Percentiles rank a stretch among this genome's conserved stretches.
These are phyloP conservation scores for Fusarium sp. DNA, from an alignment of 2,329 filamentous ascomycete species.

Conservation along the genomic window DNA sequence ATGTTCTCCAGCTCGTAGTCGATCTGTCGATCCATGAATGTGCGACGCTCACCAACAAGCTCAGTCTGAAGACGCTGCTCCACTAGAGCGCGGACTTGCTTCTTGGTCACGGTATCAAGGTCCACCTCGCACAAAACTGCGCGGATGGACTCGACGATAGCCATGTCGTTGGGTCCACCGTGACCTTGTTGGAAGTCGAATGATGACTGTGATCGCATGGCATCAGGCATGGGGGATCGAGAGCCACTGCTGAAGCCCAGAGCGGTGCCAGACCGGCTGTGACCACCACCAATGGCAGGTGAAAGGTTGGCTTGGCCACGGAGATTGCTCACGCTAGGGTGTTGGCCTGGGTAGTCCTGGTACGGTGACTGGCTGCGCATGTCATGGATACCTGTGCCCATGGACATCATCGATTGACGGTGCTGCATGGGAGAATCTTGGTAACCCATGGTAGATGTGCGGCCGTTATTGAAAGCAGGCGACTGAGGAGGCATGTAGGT, in stretches of 20 bases:
- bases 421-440: slow-evolving; percentile 59
- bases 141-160: slow-evolving; percentile 88
- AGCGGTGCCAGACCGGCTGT: slow-evolving; percentile 59
- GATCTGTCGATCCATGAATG: slow-evolving; percentile 93
- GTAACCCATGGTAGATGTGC: slow-evolving; percentile 60
- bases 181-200: slow-evolving; percentile 73
- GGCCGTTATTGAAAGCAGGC: slow-evolving; percentile 73
- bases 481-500: slow-evolving; percentile 87
- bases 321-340: slow-evolving; percentile 73
- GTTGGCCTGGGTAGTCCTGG: slow-evolving; percentile 65
- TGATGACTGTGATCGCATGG: slow-evolving; percentile 64
- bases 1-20: slow-evolving; percentile 94
- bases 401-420: slow-evolving; percentile 80
- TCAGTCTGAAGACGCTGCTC: slow-evolving; percentile 95
- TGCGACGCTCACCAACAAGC: slow-evolving; percentile 84
- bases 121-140: slow-evolving; percentile 88
- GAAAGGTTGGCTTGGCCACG: slow-evolving; percentile 64
- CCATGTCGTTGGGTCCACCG: slow-evolving; percentile 79
- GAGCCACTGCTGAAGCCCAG: slow-evolving; percentile 64
- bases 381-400: slow-evolving; percentile 63
- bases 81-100: slow-evolving; percentile 90
- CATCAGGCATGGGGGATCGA: slow-evolving; percentile 61
- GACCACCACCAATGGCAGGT: slow-evolving; percentile 55
- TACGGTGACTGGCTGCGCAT: slow-evolving; percentile 69
- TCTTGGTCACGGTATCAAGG: slow-evolving; percentile 97